A percentile compares a stretch with the other conserved stretches of the same genome.
These are phyloP conservation scores for Epichloe bromicola DNA, from an alignment of 2,329 filamentous ascomycete genomes.

Conservation along the genomic window DNA sequence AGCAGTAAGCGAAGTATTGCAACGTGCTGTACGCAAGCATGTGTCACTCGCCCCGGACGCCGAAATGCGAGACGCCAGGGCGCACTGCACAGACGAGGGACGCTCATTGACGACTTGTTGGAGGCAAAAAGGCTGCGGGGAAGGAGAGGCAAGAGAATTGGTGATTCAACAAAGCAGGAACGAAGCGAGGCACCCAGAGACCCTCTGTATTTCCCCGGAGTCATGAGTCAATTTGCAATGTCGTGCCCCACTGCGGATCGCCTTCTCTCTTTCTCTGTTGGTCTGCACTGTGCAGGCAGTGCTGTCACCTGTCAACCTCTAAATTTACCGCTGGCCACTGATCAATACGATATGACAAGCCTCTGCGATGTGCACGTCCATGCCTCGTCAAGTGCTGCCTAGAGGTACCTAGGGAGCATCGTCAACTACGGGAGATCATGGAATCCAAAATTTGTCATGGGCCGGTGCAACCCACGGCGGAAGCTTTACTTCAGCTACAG, in stretches of 20 bases:
- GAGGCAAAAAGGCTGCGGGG: neutral
- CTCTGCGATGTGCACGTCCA: no score
- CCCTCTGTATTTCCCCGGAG: no score
- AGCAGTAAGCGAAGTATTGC: no score
- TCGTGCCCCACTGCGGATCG: no score
- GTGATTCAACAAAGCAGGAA: neutral
- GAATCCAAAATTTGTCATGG: slow-evolving; percentile 2
- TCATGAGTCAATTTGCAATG: no score
- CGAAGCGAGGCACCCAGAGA: neutral
- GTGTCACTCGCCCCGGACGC: neutral
- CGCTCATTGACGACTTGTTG: neutral
- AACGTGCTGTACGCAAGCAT: neutral
- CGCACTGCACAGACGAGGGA: neutral
- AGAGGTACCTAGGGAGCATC: neutral
- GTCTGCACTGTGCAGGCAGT: no score
- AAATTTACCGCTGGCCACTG: no score
- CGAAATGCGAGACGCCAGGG: no score
- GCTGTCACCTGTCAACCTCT: no score
- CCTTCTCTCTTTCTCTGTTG: no score
- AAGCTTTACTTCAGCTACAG: slow-evolving; percentile 10
- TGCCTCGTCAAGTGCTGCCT: neutral
- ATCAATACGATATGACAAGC: no score
- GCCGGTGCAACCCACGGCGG: slow-evolving; percentile 10
- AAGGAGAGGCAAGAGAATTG: neutral
- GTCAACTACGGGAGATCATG: neutral